Conservation (phyloP, 345 rosid genomes). For the Gossypioides kirkii region DNA sequence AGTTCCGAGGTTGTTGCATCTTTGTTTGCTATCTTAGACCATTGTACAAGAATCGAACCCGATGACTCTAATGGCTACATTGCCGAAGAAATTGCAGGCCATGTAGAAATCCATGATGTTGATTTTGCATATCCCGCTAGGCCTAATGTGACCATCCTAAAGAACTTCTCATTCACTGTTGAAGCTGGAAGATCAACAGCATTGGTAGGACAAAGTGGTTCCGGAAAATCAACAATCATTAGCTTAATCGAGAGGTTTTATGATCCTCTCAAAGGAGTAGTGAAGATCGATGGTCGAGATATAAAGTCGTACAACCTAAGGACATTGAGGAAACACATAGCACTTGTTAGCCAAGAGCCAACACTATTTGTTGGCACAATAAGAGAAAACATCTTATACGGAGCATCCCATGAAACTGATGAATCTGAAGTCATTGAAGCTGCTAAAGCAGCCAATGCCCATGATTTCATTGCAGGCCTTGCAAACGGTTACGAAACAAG, state of each 20-base stretch:
- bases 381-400: slow-evolving; percentile 36
- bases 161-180: slow-evolving; percentile 40
- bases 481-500: slow-evolving; percentile 20
- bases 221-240: slow-evolving; percentile 62
- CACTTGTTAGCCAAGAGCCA: slow-evolving; percentile 50
- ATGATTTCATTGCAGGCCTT: slow-evolving; percentile 35
- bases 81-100: slow-evolving; percentile 31
- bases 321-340: slow-evolving; percentile 38
- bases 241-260: slow-evolving; percentile 54
- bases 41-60: neutral
- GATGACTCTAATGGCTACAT: neutral
- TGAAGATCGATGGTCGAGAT: slow-evolving; percentile 40
- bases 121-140: slow-evolving; percentile 57
- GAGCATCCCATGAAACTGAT: slow-evolving; percentile 18
- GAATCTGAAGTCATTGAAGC: slow-evolving; percentile 38
- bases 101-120: slow-evolving; percentile 34
- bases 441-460: slow-evolving; percentile 41
- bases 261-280: slow-evolving; percentile 44
- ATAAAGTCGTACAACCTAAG: slow-evolving; percentile 31
- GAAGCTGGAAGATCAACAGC: slow-evolving; percentile 60
- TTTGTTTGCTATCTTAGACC: slow-evolving; percentile 1
- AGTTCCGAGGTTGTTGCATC: neutral
- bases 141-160: slow-evolving; percentile 42
- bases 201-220: slow-evolving; percentile 65
- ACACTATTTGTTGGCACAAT: slow-evolving; percentile 34